Percentiles rank a stretch among this genome's conserved stretches.
phyloP scores from a whole-genome alignment of 2,329 filamentous ascomycete species.

The Hymenoscyphus fructigenus region DNA sequence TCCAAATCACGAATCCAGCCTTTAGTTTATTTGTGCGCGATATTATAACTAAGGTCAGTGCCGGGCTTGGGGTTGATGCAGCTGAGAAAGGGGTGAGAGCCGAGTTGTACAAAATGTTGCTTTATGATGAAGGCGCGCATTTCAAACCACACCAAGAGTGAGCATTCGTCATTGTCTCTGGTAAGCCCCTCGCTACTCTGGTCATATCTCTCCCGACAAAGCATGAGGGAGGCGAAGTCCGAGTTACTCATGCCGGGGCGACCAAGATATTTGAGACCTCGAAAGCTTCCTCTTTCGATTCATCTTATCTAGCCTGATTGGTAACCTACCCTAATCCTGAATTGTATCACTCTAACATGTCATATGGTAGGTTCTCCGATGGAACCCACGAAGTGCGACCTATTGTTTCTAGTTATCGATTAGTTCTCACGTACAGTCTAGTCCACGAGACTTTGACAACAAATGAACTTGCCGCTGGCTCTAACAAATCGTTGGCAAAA shows the following conservation, averaged over 20 bases:
- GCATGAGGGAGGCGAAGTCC: slow-evolving; percentile 48
- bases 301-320: slow-evolving; percentile 38
- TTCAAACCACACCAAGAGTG: background rate
- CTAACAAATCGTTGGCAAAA: background rate
- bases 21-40: slow-evolving; percentile 36
- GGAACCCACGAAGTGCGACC: background rate
- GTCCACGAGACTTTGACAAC: background rate
- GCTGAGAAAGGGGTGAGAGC: slow-evolving; percentile 31
- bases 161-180: background rate
- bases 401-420: background rate
- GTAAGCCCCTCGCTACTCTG: slow-evolving; percentile 45
- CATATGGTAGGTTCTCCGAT: background rate
- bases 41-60: slow-evolving; percentile 28
- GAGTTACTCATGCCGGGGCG: slow-evolving; percentile 41
- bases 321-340: background rate
- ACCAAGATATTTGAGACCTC: slow-evolving; percentile 37
- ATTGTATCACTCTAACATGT: background rate
- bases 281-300: slow-evolving; percentile 33
- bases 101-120: slow-evolving; percentile 46
- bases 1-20: slow-evolving; percentile 38
- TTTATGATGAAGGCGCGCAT: slow-evolving; percentile 49
- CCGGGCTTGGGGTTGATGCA: slow-evolving; percentile 36
- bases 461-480: background rate
- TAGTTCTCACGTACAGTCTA: slow-evolving; percentile 1
- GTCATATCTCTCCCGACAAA: slow-evolving; percentile 48